Base-by-base conservation (phyloP, 2,329 filamentous ascomycete species). In the Neofusicoccum ribis region DNA sequence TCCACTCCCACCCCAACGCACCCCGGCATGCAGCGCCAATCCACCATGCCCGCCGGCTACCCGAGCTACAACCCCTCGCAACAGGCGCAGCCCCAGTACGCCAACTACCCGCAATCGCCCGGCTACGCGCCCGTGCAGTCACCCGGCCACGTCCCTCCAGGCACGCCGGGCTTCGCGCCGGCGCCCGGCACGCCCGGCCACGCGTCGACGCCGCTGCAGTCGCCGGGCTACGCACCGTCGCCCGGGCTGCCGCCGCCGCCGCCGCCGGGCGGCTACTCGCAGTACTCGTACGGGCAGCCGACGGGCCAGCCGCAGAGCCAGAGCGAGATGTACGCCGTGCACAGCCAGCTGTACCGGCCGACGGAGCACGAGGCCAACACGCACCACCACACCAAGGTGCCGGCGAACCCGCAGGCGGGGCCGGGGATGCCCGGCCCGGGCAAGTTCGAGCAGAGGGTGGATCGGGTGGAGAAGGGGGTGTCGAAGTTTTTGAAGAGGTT, bases 401-500 rank as follows among this genome's bases (percentile, higher is more conserved):
- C 46, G 27, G 27, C 27, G 51, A 41, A 50, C 15, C 27, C 49
- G 37, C 54, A 68, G 59, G 56, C 66, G 43, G 60, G 60, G 27
- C 49, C 63, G 46, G 68, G 64, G 5, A 67, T 65, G 46, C 69
- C 75, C 3, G 68, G 70, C 50, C 74, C 78, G 67, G 85, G 82
- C 78, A 86, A 83, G 73, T 76, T 92, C 36, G 89, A 91, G 71
- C 85, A 88, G 74, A 84, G 86, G 67, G 86, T 89, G 0, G 87
- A 86, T 34, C 83, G 86, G 70, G 71, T 92, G 39, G 90, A 93
- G 79, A 88, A 87, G 75, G 88, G 89, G 1, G 85, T 92, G 4
- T 85, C 86, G 34, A 87, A 88, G 6, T 89, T 92, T 81, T 77
- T 93, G 69, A 92, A 89, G 84, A 91, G 89, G 79, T 84, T 93